Base-by-base conservation (phyloP, 306 rosid species). In the Pyrus betulifolia region DNA sequence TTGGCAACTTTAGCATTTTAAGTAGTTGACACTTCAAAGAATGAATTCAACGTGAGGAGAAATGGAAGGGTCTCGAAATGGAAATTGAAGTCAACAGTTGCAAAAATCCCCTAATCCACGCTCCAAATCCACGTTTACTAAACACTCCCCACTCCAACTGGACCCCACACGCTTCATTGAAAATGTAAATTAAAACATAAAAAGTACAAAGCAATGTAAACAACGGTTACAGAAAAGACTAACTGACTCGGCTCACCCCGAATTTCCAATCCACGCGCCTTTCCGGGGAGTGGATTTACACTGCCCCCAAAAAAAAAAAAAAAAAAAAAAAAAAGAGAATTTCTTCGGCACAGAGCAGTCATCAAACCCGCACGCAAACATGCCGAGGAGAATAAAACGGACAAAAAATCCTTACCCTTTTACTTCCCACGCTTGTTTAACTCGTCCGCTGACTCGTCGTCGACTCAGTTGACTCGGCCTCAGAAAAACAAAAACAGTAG, bases 361-460 rank as follows among this genome's bases (percentile, higher is more conserved):
- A n/a, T 3, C 52, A 55, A 4, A 55, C 40, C 9, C 13, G 11
- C 70, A 21, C 70, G 49, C 71, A 64, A 79, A 17, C 82, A 35
- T 64, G 35, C 59, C 15, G 9, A 4, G 4, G 25, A 22, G 31
- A 30, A 75, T 23, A n/a, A 31, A 11, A 21, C 46, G 11, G 17
- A 66, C 17, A 19, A 18, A 65, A 9, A 5, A 28, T 0, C 30
- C 33, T 60, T 18, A 17, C 69, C 12, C n/a, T 3, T 7, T 2
- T 64, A 11, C 69, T 30, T 63, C 22, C 44, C 68, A 22, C 0
- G 40, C 67, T 6, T 44, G 38, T 40, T 19, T 28, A 35, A 84
- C 88, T 86, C 83, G 66, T 62, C 35, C 62, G 77, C 51, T 77
- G 88, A 82, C 85, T 75, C 82, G 71, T 40, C 79, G 61, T 55